Conservation (phyloP, 208 protist species). For the Wallacemonas rigidus region DNA sequence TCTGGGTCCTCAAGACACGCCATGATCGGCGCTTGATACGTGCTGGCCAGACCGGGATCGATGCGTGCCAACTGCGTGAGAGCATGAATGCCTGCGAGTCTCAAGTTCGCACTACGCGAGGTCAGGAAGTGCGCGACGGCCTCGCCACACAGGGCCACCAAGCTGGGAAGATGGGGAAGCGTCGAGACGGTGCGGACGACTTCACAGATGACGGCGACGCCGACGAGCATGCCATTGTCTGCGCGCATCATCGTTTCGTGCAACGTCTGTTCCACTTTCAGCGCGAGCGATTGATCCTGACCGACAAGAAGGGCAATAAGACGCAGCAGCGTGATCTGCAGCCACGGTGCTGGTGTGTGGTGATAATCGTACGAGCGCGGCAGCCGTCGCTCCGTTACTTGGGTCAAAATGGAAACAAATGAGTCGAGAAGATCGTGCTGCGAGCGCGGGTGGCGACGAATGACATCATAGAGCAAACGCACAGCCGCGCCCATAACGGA, state of each 20-base stretch:
- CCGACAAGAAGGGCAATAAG: conserved; percentile 79
- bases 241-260: conserved; percentile 86
- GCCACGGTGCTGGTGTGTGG: conserved; percentile 96
- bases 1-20: conserved; percentile 93
- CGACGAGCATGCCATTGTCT: conserved; percentile 92
- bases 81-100: conserved; percentile 94
- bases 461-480: conserved; percentile 74
- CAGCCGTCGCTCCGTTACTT: conserved; percentile 92
- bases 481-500: conserved; percentile 95
- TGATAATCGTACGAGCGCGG: conserved; percentile 95
- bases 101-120: conserved; percentile 90
- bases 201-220: conserved; percentile 86
- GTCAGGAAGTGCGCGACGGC: conserved; percentile 78
- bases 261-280: conserved; percentile 77
- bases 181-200: conserved; percentile 85
- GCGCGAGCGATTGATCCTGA: conserved; percentile 46
- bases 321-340: conserved; percentile 94
- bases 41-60: conserved; percentile 78
- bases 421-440: conserved; percentile 88
- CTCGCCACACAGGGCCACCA: conserved; percentile 84
- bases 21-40: conserved; percentile 95
- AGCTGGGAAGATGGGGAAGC: conserved; percentile 84
- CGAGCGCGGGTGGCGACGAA: conserved; percentile 30
- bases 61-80: conserved; percentile 92
- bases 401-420: conserved; percentile 93